These are phyloP conservation scores for Saccharomyces hybrid DNA, from an alignment of 1,139 yeast species.

Conservation along the genomic window DNA sequence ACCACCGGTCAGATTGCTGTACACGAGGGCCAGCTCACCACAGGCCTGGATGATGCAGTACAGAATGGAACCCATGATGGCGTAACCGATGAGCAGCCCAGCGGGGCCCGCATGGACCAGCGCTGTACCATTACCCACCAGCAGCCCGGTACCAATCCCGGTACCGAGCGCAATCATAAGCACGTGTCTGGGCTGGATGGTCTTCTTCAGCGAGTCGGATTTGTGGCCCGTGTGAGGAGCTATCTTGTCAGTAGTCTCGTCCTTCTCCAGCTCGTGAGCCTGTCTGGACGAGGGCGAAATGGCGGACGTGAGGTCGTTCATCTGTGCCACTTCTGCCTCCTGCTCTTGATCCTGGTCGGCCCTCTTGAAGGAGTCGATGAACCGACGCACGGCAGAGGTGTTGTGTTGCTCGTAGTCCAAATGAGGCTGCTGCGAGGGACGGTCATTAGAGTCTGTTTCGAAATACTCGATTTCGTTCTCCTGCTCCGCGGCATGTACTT, in stretches of 20 bases:
- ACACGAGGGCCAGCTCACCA: slow-evolving; percentile 75
- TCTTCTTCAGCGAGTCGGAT: slow-evolving; percentile 36
- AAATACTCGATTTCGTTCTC: slow-evolving; percentile 16
- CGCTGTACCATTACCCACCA: slow-evolving; percentile 68
- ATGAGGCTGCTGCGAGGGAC: neutral
- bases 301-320: neutral
- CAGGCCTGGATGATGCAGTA: slow-evolving; percentile 72
- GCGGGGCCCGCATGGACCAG: slow-evolving; percentile 74
- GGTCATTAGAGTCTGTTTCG: slow-evolving; percentile 5
- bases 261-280: neutral
- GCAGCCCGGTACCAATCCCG: slow-evolving; percentile 73
- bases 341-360: slow-evolving; percentile 11
- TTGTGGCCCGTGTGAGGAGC: slow-evolving; percentile 8
- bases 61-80: slow-evolving; percentile 59
- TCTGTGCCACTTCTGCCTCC: neutral
- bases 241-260: neutral
- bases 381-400: slow-evolving; percentile 10
- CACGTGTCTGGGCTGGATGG: slow-evolving; percentile 44
- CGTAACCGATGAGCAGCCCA: slow-evolving; percentile 62
- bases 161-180: slow-evolving; percentile 79
- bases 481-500: slow-evolving; percentile 11
- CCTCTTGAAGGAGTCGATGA: slow-evolving; percentile 26
- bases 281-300: neutral
- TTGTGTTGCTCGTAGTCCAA: neutral
- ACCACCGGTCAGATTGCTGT: slow-evolving; percentile 69